Conservation (phyloP, 2,329 filamentous ascomycete genomes). For the Dryadomyces quercus-mongolicae region DNA sequence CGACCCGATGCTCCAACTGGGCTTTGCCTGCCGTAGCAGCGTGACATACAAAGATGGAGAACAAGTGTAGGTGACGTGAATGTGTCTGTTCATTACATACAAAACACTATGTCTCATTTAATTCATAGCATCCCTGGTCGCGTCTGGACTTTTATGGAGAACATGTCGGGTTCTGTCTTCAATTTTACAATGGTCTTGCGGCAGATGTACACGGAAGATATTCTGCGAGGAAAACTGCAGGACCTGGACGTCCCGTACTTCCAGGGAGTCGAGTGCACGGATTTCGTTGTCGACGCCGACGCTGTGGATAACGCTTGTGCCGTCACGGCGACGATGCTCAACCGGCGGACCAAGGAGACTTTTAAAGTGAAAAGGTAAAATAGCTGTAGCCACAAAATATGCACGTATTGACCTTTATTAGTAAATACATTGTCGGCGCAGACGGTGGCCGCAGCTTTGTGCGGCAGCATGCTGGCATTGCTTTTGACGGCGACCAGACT, state of each 20-base stretch:
- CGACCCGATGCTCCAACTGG: constrained; percentile 36
- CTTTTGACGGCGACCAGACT: constrained; percentile 34
- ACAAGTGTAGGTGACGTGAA: constrained; percentile 21
- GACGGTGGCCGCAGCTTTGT: constrained; percentile 39
- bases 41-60: constrained; percentile 36
- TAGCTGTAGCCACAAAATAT: no score
- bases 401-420: not conserved
- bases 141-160: constrained; percentile 40
- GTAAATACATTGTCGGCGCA: constrained; percentile 37
- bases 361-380: constrained; percentile 45
- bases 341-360: constrained; percentile 65
- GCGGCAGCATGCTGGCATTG: constrained; percentile 29
- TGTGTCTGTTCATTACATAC: no score
- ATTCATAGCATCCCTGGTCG: constrained; percentile 19
- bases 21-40: constrained; percentile 37
- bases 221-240: constrained; percentile 30
- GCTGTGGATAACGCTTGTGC: constrained; percentile 87
- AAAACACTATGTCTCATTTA: not conserved
- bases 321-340: constrained; percentile 73
- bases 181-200: constrained; percentile 40
- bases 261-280: constrained; percentile 23
- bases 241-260: constrained; percentile 23
- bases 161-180: constrained; percentile 37
- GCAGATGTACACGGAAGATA: constrained; percentile 42
- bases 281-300: constrained; percentile 31